Evolutionary conservation across 208 protist species (phyloP).

Genomic region (Acanthamoeba polyphaga): DNA sequence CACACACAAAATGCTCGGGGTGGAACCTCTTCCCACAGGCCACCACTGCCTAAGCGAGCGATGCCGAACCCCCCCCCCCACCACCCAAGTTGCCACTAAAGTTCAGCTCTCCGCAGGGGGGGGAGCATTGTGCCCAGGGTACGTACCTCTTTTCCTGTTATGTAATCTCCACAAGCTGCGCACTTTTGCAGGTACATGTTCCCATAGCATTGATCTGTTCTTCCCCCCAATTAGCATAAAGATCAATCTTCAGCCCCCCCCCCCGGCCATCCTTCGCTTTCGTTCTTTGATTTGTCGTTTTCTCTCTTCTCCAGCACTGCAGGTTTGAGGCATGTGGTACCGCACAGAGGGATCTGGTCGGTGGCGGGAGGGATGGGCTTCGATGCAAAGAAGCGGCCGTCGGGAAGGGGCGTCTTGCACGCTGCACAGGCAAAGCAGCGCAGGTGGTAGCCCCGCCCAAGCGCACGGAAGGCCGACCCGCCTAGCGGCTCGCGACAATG

Average conservation of each 20-base stretch:
- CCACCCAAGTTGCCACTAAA: neutral
- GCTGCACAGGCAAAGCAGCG: conserved; percentile 19
- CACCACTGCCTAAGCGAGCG: neutral
- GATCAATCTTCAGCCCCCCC: neutral
- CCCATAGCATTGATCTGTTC: neutral
- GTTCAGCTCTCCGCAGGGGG: neutral
- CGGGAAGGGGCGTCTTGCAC: neutral
- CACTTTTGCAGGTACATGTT: conserved; percentile 50
- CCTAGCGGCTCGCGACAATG: conserved; percentile 1
- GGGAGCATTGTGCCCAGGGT: neutral
- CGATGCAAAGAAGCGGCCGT: conserved; percentile 26
- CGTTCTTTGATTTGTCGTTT: neutral
- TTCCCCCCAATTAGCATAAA: neutral
- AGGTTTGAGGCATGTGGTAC: neutral
- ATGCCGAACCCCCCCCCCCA: neutral
- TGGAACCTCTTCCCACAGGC: conserved; percentile 34
- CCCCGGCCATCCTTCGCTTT: neutral
- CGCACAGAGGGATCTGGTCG: neutral
- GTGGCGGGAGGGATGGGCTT: conserved; percentile 17
- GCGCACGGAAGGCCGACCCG: conserved; percentile 8
- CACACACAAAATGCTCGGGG: neutral
- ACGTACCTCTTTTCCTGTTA: neutral
- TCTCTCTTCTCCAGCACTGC: no score
- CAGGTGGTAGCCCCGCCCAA: conserved; percentile 33
- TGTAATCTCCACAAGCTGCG: conserved; percentile 4